Evolutionary conservation across 305 asterid genomes (phyloP), one percentile per base, ranked within the genome.

Genomic region (Fraxinus albicans): DNA sequence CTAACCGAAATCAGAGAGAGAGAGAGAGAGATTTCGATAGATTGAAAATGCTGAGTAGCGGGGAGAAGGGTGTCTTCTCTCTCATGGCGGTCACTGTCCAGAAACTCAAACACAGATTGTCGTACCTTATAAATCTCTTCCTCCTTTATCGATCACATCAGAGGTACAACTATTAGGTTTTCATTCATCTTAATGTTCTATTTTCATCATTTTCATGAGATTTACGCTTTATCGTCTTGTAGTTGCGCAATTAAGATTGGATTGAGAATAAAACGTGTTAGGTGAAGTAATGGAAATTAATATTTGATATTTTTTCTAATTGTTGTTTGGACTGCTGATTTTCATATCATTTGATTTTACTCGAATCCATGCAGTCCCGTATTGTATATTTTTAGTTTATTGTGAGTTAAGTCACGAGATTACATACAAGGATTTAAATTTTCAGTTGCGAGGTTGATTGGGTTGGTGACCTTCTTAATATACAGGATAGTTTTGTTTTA

Each of bases 21-120:
- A 33, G 0, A 35, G 73, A 76, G 50, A 42, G 44, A 12, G 6
- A 21, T 70, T 40, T 73, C 82, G 25, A 72, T 83, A 80, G 75
- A 82, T 80, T 31, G 19, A 89, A 85, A 82, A 92, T 90, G 97
- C 85, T 90, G 82, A 82, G 84, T 88, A 73, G 93, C 92, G 13
- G 91, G 93, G 86, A 84, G 91, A 88, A 91, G 92, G 90, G 82
- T 89, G 29, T 84, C 87, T 75, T 83, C 90, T 79, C 88, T 84
- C 73, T 85, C 92, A 6, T 84, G 89, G 90, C 79, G 89, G 78
- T 83, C 88, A 38, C 73, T 72, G 33, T 74, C 89, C 53, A 77
- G 83, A 8, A 87, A 81, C 33, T 84, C 89, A 6, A 44, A 79
- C 67, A 63, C 70, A 77, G 87, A 89, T 79, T 79, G 77, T 10